Percentiles rank a stretch among this genome's conserved stretches.
Evolutionary conservation across 2,329 filamentous ascomycete species (phyloP).

Genomic region (Aureobasidium sp.): DNA sequence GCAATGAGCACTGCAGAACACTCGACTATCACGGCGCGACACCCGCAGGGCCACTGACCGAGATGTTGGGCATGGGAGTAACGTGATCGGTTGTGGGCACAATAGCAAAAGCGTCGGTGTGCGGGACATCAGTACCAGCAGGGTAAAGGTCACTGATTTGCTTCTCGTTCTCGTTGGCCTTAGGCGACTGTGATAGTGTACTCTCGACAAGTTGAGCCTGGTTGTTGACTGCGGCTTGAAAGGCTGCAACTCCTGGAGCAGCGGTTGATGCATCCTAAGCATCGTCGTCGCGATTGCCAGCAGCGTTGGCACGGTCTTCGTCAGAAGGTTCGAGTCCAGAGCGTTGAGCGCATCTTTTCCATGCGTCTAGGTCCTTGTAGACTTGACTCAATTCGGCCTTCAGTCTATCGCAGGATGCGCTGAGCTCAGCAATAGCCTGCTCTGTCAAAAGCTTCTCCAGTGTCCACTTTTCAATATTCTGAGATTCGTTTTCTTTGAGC

Average conservation of each 20-base stretch:
- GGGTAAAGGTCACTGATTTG: not conserved
- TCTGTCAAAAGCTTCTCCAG: conserved; percentile 84
- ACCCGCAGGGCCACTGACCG: not conserved
- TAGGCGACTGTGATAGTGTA: not conserved
- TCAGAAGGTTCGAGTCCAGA: conserved; percentile 21
- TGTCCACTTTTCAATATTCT: conserved; percentile 92
- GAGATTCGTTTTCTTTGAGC: conserved; percentile 85
- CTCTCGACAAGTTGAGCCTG: not conserved
- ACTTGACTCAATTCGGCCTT: conserved; percentile 72
- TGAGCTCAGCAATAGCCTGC: conserved; percentile 82
- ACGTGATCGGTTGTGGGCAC: not conserved
- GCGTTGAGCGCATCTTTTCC: conserved; percentile 53
- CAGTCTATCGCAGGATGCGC: conserved; percentile 77
- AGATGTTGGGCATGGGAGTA: not conserved
- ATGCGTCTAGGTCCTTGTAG: conserved; percentile 70
- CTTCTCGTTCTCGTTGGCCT: not conserved
- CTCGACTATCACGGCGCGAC: not conserved
- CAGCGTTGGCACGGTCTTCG: conserved; percentile 9
- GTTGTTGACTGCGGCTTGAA: not conserved
- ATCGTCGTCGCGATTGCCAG: not conserved
- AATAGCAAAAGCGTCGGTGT: not conserved
- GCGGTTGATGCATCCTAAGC: not conserved
- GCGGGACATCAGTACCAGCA: not conserved
- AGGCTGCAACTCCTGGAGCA: not conserved
- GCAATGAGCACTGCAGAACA: not conserved